Conservation (phyloP, 768 basidiomycete genomes). For the Lactifluus hygrophoroides region DNA sequence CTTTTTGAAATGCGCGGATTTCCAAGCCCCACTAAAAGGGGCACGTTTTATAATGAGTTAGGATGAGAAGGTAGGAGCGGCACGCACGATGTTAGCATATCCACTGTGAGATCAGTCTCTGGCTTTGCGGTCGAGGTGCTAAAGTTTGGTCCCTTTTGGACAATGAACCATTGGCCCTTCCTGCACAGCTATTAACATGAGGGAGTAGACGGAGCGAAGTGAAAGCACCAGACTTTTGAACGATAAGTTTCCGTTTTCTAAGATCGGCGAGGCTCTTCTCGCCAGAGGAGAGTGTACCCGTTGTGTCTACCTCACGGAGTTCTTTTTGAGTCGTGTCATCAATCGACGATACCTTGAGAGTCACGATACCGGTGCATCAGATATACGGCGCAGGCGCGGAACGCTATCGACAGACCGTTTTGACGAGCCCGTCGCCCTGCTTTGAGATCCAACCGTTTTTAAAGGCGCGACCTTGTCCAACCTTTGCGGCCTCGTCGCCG, state of each 20-base stretch:
- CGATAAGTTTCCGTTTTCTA: conserved; percentile 82
- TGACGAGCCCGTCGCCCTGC: conserved; percentile 79
- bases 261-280: conserved; percentile 83
- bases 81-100: conserved; percentile 86
- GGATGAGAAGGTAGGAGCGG: background rate
- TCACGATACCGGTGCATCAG: conserved; percentile 1
- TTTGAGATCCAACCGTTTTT: conserved; percentile 96
- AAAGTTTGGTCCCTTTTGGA: conserved; percentile 78
- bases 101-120: conserved; percentile 93
- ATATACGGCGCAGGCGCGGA: background rate
- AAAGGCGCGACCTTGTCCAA: conserved; percentile 93
- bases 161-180: conserved; percentile 93
- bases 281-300: conserved; percentile 62
- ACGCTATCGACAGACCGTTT: conserved; percentile 53
- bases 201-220: background rate
- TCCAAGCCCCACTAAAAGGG: conserved; percentile 77
- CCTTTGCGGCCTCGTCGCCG: conserved; percentile 83
- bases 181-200: conserved; percentile 33
- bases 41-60: background rate
- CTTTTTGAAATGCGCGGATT: conserved; percentile 88
- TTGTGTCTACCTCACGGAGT: conserved; percentile 60
- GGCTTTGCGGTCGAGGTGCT: conserved; percentile 86
- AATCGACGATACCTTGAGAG: conserved; percentile 50
- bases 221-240: conserved; percentile 52
- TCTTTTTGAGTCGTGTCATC: conserved; percentile 69